Conservation (phyloP, 768 basidiomycete species). For the Boletus eberwhitei region DNA sequence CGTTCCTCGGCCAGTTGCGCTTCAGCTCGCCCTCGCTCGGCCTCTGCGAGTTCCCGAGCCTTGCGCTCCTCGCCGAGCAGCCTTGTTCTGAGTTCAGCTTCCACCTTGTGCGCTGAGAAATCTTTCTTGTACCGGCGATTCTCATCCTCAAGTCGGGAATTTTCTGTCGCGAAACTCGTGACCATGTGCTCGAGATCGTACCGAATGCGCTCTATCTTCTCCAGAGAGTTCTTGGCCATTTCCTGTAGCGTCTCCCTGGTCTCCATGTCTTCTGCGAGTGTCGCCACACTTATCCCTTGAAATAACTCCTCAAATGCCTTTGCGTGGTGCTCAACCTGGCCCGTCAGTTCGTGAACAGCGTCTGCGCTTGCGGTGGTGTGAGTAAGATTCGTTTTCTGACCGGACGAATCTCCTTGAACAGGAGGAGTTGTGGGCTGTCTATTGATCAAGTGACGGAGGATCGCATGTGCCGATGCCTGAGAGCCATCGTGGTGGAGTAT, state of each 20-base stretch:
- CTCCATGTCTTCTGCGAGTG: constrained; percentile 38
- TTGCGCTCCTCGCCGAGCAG: constrained; percentile 23
- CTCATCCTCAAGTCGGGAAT: constrained; percentile 25
- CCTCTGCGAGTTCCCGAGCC: constrained; percentile 18
- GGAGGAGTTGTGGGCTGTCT: constrained; percentile 37
- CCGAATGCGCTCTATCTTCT: constrained; percentile 40
- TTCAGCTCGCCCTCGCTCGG: constrained; percentile 11
- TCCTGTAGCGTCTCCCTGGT: constrained; percentile 36
- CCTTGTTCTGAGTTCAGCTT: constrained; percentile 8
- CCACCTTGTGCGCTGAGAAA: constrained; percentile 11
- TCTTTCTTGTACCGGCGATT: constrained; percentile 15
- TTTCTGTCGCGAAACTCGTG: constrained; percentile 34
- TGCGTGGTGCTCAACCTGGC: constrained; percentile 40
- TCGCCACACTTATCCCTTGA: constrained; percentile 40
- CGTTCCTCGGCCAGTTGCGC: constrained; percentile 16
- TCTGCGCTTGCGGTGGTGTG: constrained; percentile 45
- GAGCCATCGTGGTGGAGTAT: constrained; percentile 41
- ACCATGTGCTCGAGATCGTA: constrained; percentile 39
- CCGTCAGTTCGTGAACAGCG: constrained; percentile 42
- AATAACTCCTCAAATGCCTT: constrained; percentile 41
- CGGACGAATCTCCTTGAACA: constrained; percentile 45
- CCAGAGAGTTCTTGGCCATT: constrained; percentile 37
- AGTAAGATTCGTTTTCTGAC: constrained; percentile 37
- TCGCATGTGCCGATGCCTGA: constrained; percentile 40
- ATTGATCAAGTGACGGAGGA: constrained; percentile 40